Evolutionary conservation across 495 filamentous ascomycete species (phyloP).

Genomic region (Monascus purpureus): DNA sequence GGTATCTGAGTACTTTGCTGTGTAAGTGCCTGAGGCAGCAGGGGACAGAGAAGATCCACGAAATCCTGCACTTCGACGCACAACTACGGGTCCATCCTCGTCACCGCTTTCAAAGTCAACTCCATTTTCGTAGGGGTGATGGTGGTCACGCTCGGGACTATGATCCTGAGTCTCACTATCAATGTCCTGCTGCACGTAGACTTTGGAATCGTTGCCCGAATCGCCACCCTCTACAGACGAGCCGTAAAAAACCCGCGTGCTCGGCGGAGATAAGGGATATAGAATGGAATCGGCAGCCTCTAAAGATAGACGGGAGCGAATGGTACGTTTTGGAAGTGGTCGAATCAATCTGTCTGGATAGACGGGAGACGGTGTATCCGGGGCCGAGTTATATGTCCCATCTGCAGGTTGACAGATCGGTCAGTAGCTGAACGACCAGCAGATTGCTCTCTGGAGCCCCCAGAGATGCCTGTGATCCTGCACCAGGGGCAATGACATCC

Average conservation of each 20-base stretch:
- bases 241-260: constrained; percentile 61
- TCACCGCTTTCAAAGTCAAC: constrained; percentile 32
- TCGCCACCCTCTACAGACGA: constrained; percentile 39
- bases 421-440: constrained; percentile 29
- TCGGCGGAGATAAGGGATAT: constrained; percentile 59
- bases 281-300: constrained; percentile 71
- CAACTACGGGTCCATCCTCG: constrained; percentile 30
- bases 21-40: constrained; percentile 16
- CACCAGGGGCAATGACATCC: too few species aligned
- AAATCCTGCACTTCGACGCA: constrained; percentile 31
- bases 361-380: constrained; percentile 59
- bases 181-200: constrained; percentile 30
- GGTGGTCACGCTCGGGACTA: constrained; percentile 33
- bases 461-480: background rate
- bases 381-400: constrained; percentile 42
- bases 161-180: constrained; percentile 26
- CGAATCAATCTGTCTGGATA: constrained; percentile 87
- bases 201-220: constrained; percentile 26
- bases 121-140: constrained; percentile 24
- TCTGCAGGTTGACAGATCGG: constrained; percentile 23
- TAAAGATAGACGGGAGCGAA: constrained; percentile 72
- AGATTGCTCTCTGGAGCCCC: constrained; percentile 6
- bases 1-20: constrained; percentile 10
- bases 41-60: constrained; percentile 24
- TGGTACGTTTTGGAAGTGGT: constrained; percentile 74